Evolutionary conservation across 179 eudicot genomes (phyloP).

Genomic region (Vitellaria paradoxa): DNA sequence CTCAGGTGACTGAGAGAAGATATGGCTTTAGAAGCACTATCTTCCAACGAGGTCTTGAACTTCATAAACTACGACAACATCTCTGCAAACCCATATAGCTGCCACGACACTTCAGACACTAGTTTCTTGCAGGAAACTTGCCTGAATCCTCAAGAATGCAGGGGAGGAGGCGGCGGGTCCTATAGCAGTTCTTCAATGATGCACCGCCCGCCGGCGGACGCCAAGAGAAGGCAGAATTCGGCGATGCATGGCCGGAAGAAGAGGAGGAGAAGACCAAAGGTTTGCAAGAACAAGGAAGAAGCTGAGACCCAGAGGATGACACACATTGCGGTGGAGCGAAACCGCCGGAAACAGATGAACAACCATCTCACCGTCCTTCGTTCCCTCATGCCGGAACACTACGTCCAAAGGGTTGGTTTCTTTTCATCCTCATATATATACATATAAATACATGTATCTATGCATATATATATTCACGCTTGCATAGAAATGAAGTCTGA

Average conservation of each 20-base stretch:
- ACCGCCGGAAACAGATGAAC: constrained; percentile 91
- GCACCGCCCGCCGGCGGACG: background rate
- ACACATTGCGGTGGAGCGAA: constrained; percentile 90
- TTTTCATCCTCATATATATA: background rate
- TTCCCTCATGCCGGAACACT: constrained; percentile 92
- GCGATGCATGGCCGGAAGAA: constrained; percentile 60
- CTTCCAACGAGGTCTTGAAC: constrained; percentile 55
- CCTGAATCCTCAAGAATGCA: constrained; percentile 5
- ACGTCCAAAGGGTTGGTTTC: constrained; percentile 67
- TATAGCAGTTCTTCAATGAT: constrained; percentile 1
- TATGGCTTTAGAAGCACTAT: constrained; percentile 63
- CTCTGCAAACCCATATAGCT: constrained; percentile 29
- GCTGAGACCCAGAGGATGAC: constrained; percentile 93
- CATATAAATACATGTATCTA: background rate
- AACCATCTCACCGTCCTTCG: constrained; percentile 78
- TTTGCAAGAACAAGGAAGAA: constrained; percentile 84
- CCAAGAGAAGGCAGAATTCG: constrained; percentile 17
- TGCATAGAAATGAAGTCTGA: no score
- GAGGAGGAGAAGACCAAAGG: constrained; percentile 56
- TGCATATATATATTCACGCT: no score
- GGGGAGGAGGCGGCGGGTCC: background rate
- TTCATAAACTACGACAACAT: constrained; percentile 58
- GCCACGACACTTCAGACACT: constrained; percentile 18
- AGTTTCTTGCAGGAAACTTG: constrained; percentile 8
- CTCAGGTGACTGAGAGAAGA: background rate